These are phyloP conservation scores for Sherardia arvensis DNA, from an alignment of 257 asterid species.

Conservation along the genomic window DNA sequence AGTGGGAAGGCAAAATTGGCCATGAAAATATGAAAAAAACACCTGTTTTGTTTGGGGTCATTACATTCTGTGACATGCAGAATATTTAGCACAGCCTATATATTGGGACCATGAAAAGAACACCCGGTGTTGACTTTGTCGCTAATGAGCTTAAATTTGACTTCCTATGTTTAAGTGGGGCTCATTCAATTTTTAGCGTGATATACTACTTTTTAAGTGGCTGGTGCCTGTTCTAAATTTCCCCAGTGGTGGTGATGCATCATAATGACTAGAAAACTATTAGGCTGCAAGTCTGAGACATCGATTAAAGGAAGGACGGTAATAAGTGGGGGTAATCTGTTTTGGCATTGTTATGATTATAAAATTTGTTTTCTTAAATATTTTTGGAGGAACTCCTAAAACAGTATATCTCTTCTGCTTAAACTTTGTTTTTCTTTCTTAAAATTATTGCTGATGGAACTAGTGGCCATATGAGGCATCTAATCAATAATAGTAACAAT, in stretches of 20 bases:
- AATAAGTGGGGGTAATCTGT: not conserved
- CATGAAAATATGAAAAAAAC: not conserved
- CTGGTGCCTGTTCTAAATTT: not conserved
- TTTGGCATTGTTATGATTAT: not conserved
- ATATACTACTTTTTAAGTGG: not conserved
- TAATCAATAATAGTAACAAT: not conserved
- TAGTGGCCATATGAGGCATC: not conserved
- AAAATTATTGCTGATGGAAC: not conserved
- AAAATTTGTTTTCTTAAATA: no score
- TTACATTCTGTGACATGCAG: not conserved
- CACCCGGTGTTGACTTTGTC: not conserved
- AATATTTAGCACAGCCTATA: not conserved
- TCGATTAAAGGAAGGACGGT: not conserved
- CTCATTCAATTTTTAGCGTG: not conserved
- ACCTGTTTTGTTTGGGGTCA: not conserved
- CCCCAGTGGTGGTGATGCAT: not conserved
- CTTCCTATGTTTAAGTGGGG: not conserved
- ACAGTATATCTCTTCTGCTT: not conserved
- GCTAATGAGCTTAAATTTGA: not conserved
- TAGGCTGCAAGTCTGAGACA: not conserved
- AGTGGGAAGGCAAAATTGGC: not conserved
- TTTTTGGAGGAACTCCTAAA: not conserved
- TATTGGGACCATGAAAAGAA: not conserved
- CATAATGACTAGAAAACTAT: not conserved
- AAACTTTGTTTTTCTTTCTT: not conserved